Conservation (phyloP, 176 grass and related monocot species). For the Cenchrus americanus region DNA sequence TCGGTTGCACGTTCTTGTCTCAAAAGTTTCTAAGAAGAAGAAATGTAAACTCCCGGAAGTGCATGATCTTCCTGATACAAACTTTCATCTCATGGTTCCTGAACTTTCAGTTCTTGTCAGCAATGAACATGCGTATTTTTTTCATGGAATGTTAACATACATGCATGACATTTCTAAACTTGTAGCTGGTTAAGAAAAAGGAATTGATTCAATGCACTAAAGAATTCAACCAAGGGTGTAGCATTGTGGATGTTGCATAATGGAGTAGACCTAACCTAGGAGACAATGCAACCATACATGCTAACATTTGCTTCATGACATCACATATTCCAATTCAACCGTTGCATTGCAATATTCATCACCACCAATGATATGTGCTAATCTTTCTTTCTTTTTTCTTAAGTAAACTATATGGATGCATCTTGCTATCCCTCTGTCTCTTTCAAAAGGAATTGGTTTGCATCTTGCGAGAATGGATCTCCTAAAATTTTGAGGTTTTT, state of each 20-base stretch:
- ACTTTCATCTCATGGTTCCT: background rate
- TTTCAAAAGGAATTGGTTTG: background rate
- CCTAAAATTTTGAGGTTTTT: background rate
- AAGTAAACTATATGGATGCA: constrained; percentile 30
- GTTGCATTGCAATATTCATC: background rate
- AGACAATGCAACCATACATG: constrained; percentile 18
- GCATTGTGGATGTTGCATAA: constrained; percentile 9
- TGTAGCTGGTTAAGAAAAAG: background rate
- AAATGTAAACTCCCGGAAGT: background rate
- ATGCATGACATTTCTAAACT: background rate
- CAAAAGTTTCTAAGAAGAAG: background rate
- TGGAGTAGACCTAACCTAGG: constrained; percentile 15
- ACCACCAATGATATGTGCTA: constrained; percentile 16
- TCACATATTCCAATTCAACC: constrained; percentile 30
- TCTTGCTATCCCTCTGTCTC: constrained; percentile 6
- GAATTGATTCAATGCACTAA: background rate
- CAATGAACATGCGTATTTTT: background rate
- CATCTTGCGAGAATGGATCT: background rate
- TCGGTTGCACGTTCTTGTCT: background rate
- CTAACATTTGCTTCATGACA: constrained; percentile 29
- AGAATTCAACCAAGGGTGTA: background rate
- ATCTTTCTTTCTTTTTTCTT: background rate
- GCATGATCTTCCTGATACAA: constrained; percentile 11
- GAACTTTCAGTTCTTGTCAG: background rate
- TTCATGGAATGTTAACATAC: background rate